Conservation (phyloP, 768 basidiomycete species). For the Pluteus cervinus region DNA sequence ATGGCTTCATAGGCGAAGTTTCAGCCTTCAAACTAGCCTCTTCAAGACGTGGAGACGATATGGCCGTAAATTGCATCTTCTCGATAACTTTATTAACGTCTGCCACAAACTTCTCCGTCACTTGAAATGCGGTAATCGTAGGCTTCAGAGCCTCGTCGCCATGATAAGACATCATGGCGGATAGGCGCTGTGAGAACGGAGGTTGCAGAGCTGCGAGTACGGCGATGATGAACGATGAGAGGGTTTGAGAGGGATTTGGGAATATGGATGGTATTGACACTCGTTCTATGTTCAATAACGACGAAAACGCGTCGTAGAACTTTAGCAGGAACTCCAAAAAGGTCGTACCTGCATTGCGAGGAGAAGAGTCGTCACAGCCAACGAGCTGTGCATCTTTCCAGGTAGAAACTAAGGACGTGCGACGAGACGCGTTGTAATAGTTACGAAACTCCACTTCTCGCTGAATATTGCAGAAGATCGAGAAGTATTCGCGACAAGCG, state of each 20-base stretch:
- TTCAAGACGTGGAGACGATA: slow-evolving; percentile 8
- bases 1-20: slow-evolving; percentile 10
- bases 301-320: slow-evolving; percentile 69
- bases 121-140: slow-evolving; percentile 63
- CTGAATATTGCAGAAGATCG: slow-evolving; percentile 87
- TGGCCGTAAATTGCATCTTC: slow-evolving; percentile 45
- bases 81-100: slow-evolving; percentile 72
- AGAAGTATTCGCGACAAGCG: slow-evolving; percentile 71
- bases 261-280: slow-evolving; percentile 78
- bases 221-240: slow-evolving; percentile 79
- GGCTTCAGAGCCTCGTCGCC: slow-evolving; percentile 60
- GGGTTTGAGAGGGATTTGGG: slow-evolving; percentile 70
- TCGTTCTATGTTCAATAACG: slow-evolving; percentile 65
- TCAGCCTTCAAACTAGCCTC: slow-evolving; percentile 17
- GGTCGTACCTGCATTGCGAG: slow-evolving; percentile 21
- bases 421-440: slow-evolving; percentile 87
- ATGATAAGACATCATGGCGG: slow-evolving; percentile 59
- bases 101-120: slow-evolving; percentile 80
- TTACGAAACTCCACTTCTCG: slow-evolving; percentile 89
- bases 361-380: slow-evolving; percentile 35
- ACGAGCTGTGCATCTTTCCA: slow-evolving; percentile 62
- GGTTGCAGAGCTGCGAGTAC: slow-evolving; percentile 78
- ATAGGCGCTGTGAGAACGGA: slow-evolving; percentile 73
- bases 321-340: slow-evolving; percentile 66
- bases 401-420: slow-evolving; percentile 51